Base-by-base conservation (phyloP, 2,329 filamentous ascomycete species). In the Aspergillus spinulosporus region DNA sequence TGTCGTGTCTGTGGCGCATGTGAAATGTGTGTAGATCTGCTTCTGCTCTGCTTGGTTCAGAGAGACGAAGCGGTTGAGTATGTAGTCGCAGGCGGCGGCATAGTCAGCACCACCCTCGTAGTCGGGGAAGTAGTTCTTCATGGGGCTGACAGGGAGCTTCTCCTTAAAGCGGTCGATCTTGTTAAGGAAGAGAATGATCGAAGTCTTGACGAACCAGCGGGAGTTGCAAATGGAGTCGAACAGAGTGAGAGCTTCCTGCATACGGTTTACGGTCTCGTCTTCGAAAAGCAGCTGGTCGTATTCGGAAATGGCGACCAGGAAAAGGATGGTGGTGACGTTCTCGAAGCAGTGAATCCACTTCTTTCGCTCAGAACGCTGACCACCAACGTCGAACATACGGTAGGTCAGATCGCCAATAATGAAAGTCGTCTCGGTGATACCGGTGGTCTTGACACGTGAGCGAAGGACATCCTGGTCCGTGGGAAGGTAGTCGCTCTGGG, bases 271-370 rank as follows among this genome's bases (percentile, higher is more conserved):
- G 0, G 90, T 96, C 82, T 96, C 92, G 72, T 97, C 92, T 74
- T 97, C 92, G 74, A 97, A 96, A 45, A 97, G 84, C 60, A 96
- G 82, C 79, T 96, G 92, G 74, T 97, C 92, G 80, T 97, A 97
- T 76, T 96, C 92, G 65, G 92, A 96, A 67, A 97, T 96, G 76
- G 93, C 93, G 64, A 97, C 93, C 54, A 96, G 80, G 86, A 97
- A 97, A 39, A 97, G 88, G 66, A 97, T 96, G 7, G 92, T 96
- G 6, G 92, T 96, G 69, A 97, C 92, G 68, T 97, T 96, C 81
- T 97, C 92, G 77, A 97, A 97, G 80, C 92, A 96, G 80, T 97
- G 92, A 67, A 97, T 97, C 92, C 92, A 97, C 85, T 97, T 97
- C 88, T 97, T 97, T 73, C 92, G 88, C 78, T 97, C 92, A 5